A percentile compares a stretch with the other conserved stretches of the same genome.
Evolutionary conservation across 352 stramenopile genomes (phyloP).

Genomic region (Globisporangium megalacanthum): DNA sequence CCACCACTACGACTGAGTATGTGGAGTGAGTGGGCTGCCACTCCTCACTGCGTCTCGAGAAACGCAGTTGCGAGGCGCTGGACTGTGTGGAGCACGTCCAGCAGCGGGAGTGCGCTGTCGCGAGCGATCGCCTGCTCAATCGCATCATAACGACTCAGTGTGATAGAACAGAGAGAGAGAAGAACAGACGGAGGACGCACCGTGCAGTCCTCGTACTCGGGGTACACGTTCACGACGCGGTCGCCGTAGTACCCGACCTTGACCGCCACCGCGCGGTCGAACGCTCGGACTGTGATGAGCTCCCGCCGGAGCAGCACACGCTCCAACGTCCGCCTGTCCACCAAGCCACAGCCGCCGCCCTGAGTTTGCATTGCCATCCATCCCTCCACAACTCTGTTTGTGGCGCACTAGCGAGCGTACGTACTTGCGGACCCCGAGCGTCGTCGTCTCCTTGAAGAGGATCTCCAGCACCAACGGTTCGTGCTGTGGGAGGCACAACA

Average conservation of each 20-base stretch:
- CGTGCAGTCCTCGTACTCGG: constrained; percentile 85
- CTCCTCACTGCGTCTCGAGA: neutral
- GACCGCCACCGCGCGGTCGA: constrained; percentile 39
- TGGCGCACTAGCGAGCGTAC: neutral
- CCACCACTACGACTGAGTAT: neutral
- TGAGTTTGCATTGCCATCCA: too few relatives aligned
- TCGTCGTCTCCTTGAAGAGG: constrained; percentile 85
- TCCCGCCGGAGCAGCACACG: constrained; percentile 45
- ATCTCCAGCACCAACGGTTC: constrained; percentile 46
- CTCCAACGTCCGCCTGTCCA: constrained; percentile 44
- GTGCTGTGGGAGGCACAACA: constrained; percentile 63
- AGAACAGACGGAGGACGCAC: constrained; percentile 11
- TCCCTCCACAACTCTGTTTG: too few relatives aligned
- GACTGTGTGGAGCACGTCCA: constrained; percentile 53
- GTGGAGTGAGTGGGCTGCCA: neutral
- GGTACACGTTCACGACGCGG: constrained; percentile 62
- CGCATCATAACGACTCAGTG: neutral
- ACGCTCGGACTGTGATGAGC: constrained; percentile 40
- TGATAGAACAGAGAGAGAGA: too few relatives aligned
- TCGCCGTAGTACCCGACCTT: constrained; percentile 54
- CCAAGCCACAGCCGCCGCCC: too few relatives aligned
- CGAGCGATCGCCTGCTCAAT: constrained; percentile 32
- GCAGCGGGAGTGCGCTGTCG: constrained; percentile 32
- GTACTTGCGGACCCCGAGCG: constrained; percentile 83
- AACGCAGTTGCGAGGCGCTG: constrained; percentile 29